Evolutionary conservation across 1,284 basidiomycete genomes (phyloP), one percentile per base, ranked within the genome.

Genomic region (Boletellus sp.): DNA sequence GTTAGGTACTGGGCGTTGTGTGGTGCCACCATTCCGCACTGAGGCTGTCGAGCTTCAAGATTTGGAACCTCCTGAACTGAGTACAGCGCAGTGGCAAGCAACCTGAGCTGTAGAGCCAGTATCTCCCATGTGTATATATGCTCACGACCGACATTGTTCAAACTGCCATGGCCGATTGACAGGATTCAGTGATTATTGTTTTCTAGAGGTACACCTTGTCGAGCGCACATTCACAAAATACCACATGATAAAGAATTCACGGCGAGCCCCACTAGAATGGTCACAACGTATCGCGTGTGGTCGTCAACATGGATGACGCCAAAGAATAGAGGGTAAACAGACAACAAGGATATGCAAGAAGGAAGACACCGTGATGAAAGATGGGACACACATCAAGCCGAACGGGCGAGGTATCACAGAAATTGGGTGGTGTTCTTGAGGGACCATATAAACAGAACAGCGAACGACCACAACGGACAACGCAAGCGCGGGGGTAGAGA

Each of bases 161-260:
- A 24, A 24, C 24, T 8, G 8, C 24, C 24, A 24, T 8, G 26
- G 2, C 8, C 30, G 13, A 15, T 13, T 15, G 30, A 5, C 5
- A 32, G 12, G 30, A 32, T 32, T 32, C 30, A 32, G 41, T 61
- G 44, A 58, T 61, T 61, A 59, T 59, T 65, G 50, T 56, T 55
- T 57, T 18, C 30, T 67, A 66, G 52, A 56, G 55, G 41, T 66
- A 64, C 65, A 67, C 55, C 61, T 63, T 59, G 52, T 63, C 65
- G 45, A 56, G 54, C 47, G 32, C 54, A 26, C 33, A 45, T 44
- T 53, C 53, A 52, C 47, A 53, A 54, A 48, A 35, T 48, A 49
- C 36, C 48, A 60, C 60, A 53, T 44, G 36, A 47, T 40, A 52
- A 40, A 18, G 28, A 48, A 54, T 64, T 50, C 53, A 33, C 39